Percentiles rank a stretch among this genome's conserved stretches.
These are phyloP conservation scores for Diaporthe sp. DNA, from an alignment of 2,329 filamentous ascomycete genomes.

Conservation along the genomic window DNA sequence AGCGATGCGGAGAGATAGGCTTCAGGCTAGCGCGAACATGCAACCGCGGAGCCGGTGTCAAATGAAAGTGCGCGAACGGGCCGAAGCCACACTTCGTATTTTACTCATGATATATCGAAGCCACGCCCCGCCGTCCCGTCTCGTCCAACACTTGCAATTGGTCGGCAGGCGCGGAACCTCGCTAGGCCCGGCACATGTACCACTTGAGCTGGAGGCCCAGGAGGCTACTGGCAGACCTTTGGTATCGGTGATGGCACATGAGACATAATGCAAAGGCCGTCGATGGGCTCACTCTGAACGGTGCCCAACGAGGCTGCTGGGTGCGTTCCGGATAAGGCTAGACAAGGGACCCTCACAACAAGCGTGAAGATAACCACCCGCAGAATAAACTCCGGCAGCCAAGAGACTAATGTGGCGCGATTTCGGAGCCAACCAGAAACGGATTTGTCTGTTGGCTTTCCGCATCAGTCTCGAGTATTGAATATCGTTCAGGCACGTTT, in stretches of 20 bases:
- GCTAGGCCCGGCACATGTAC: background rate
- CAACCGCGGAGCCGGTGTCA: slow-evolving; percentile 18
- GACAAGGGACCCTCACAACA: background rate
- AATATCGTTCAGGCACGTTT: background rate
- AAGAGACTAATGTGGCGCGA: slow-evolving; percentile 16
- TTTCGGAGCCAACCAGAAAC: background rate
- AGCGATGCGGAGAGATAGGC: slow-evolving; percentile 9
- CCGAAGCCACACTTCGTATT: slow-evolving; percentile 16
- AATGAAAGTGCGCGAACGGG: background rate
- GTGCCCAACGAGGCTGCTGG: background rate
- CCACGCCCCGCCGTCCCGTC: background rate
- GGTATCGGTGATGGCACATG: background rate
- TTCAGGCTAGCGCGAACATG: slow-evolving; percentile 23
- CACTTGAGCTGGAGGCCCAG: background rate
- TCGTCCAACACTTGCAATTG: background rate
- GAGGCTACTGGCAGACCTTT: background rate
- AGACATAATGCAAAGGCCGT: background rate
- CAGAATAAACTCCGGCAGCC: slow-evolving; percentile 8
- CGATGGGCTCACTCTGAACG: background rate
- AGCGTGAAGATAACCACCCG: background rate
- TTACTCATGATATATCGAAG: background rate
- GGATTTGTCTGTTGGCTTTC: slow-evolving; percentile 4
- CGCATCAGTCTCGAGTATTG: background rate
- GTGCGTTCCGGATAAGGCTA: slow-evolving; percentile 12
- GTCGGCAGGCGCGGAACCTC: background rate